A percentile compares a stretch with the other conserved stretches of the same genome.
phyloP scores from a whole-genome alignment of 23 red algal species.

The Chondrus crispus region DNA sequence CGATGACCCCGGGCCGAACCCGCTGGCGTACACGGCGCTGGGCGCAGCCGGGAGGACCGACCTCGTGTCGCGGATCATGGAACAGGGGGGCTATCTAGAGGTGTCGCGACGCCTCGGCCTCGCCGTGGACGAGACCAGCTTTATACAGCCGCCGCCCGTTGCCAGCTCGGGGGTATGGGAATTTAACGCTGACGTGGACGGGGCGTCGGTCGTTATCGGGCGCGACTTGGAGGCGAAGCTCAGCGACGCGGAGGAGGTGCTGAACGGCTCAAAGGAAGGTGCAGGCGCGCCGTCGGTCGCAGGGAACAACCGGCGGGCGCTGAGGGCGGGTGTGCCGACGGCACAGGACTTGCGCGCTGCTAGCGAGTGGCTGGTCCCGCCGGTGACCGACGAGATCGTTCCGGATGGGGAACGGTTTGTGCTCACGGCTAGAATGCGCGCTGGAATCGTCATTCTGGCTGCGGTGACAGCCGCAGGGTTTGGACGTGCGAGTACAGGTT shows the following conservation, averaged over 20 bases:
- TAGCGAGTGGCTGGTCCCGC: conserved; percentile 12
- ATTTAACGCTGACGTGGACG: not conserved
- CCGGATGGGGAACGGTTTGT: conserved; percentile 33
- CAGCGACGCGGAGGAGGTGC: not conserved
- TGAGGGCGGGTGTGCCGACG: conserved; percentile 4
- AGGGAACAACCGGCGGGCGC: not conserved
- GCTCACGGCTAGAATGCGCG: conserved; percentile 16
- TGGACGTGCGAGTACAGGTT: conserved; percentile 23
- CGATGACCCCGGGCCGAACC: not conserved
- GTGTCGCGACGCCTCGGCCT: conserved; percentile 50
- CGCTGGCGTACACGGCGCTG: conserved; percentile 53
- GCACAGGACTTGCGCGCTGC: conserved; percentile 15
- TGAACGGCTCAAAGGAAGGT: not conserved
- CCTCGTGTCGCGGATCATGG: conserved; percentile 48
- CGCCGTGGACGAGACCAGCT: conserved; percentile 17
- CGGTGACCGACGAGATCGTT: conserved; percentile 11
- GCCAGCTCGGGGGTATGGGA: not conserved
- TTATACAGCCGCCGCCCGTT: not conserved
- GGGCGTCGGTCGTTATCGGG: conserved; percentile 41
- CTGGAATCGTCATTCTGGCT: conserved; percentile 22
- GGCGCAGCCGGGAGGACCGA: conserved; percentile 34
- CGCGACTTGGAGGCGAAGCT: conserved; percentile 24
- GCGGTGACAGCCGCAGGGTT: conserved; percentile 23
- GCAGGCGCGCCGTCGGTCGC: not conserved
- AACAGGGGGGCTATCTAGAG: conserved; percentile 62